Evolutionary conservation across 2,329 filamentous ascomycete species (phyloP).

Genomic region (Diaporthe citriasiana): DNA sequence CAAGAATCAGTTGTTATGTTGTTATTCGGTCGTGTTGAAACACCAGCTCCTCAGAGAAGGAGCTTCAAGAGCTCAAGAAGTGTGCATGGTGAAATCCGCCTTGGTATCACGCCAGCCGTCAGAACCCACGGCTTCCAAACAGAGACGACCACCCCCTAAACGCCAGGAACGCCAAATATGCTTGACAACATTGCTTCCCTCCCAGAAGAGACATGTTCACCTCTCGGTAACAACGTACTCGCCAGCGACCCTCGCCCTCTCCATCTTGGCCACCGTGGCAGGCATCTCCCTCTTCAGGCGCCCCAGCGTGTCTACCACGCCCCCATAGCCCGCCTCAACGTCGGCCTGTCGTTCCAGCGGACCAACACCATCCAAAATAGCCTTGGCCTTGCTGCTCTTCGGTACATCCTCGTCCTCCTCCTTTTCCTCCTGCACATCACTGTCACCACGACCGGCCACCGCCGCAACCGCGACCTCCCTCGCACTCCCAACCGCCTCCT

Average conservation of each 20-base stretch:
- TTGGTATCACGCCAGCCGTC: constrained; percentile 37
- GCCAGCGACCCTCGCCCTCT: constrained; percentile 72
- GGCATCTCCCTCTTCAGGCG: constrained; percentile 72
- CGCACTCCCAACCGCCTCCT: constrained; percentile 56
- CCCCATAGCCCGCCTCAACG: constrained; percentile 62
- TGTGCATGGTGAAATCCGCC: not conserved
- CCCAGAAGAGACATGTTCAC: constrained; percentile 44
- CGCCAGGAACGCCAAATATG: constrained; percentile 36
- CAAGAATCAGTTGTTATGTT: not conserved
- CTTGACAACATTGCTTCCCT: not conserved
- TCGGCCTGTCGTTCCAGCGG: constrained; percentile 61
- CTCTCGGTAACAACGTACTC: constrained; percentile 68
- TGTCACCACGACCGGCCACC: constrained; percentile 36
- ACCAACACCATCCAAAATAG: constrained; percentile 49
- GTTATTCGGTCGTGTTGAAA: not conserved
- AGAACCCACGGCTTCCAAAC: not conserved
- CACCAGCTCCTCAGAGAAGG: not conserved
- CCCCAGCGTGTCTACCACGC: constrained; percentile 65
- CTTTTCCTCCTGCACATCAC: constrained; percentile 42
- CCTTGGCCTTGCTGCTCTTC: constrained; percentile 36
- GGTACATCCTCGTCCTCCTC: constrained; percentile 42
- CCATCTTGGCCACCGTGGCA: constrained; percentile 74
- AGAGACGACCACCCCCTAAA: constrained; percentile 14
- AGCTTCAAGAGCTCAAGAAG: not conserved
- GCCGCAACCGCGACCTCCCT: constrained; percentile 43